phyloP scores from a whole-genome alignment of 2,329 filamentous ascomycete species.

The Dryadomyces sulphureus region DNA sequence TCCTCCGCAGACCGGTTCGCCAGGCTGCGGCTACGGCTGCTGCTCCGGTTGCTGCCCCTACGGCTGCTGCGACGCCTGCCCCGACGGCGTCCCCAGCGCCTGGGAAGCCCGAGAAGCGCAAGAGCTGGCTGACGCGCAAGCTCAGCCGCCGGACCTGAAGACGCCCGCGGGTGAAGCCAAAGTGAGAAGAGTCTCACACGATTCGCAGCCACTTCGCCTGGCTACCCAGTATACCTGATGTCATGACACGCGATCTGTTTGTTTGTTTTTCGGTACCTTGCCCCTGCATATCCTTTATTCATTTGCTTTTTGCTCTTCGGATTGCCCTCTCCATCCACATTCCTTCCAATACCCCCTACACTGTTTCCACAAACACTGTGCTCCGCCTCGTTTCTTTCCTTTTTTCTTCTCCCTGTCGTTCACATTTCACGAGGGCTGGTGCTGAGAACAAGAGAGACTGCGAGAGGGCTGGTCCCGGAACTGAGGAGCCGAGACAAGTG shows the following conservation, averaged over 20 bases:
- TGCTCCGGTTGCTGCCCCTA: too few relatives aligned
- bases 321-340: not conserved
- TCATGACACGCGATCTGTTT: not conserved
- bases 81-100: conserved; percentile 4
- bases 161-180: not conserved
- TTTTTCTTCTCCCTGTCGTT: not conserved
- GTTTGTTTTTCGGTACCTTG: not conserved
- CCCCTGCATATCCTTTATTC: not conserved
- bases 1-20: conserved; percentile 15
- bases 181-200: not conserved
- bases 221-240: not conserved
- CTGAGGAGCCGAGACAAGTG: not conserved
- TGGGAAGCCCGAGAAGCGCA: conserved; percentile 55
- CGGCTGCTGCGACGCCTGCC: too few relatives aligned
- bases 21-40: too few relatives aligned
- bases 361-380: not conserved
- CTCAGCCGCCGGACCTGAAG: conserved; percentile 48
- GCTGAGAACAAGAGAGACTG: not conserved
- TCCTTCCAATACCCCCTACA: not conserved
- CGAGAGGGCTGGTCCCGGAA: not conserved
- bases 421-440: not conserved
- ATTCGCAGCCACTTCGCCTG: too few relatives aligned
- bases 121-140: conserved; percentile 75
- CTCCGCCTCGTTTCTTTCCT: not conserved
- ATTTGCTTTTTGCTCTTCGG: not conserved